Base-by-base conservation (phyloP, 2,329 filamentous ascomycete genomes). In the Alternaria sp. region DNA sequence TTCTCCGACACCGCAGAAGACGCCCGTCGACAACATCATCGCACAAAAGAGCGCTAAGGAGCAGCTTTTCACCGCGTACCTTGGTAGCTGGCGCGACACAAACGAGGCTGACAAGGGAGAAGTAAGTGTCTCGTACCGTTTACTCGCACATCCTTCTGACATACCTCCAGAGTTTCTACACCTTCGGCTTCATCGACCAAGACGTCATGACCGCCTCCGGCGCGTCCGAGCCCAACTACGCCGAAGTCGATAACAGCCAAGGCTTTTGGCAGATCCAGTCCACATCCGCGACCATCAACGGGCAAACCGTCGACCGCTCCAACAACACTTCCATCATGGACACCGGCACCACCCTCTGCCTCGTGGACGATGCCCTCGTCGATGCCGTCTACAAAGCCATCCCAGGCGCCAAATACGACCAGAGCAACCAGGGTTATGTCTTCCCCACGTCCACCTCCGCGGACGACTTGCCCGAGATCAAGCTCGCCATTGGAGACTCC, bases 291-390 rank as follows among this genome's bases (percentile, higher is more conserved):
- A 75, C 88, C 49, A 87, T 87, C 57, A 76, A 78, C 57, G 75
- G 75, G 17, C 43, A 69, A 12, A 70, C 80, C 73, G 78, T 82
- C 50, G 55, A 44, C 19, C 65, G 72, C 6, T 64, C 61, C 5
- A 32, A 44, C n/a, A 74, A 80, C 45, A 69, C 78, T 46, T 74
- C 81, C 52, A 84, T 88, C 76, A 87, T 88, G 73, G 90, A 92
- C 78, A 91, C 90, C 2, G 90, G 90, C 44, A 91, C 90, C 44
- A 89, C 89, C 0, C 86, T 92, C 26, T 79, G 90, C 57, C 81
- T 90, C 52, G 78, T 90, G 10, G 86, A 86, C 12, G 79, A 84
- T 63, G 65, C 73, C n/a, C 81, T 89, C 57, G 84, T 87, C 63
- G 70, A 79, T 0, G 83, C 81, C 36, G 91, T 90, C 81, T 91